These are phyloP conservation scores for Magnusiomyces fungicola DNA, from an alignment of 1,139 yeast species.

Conservation along the genomic window DNA sequence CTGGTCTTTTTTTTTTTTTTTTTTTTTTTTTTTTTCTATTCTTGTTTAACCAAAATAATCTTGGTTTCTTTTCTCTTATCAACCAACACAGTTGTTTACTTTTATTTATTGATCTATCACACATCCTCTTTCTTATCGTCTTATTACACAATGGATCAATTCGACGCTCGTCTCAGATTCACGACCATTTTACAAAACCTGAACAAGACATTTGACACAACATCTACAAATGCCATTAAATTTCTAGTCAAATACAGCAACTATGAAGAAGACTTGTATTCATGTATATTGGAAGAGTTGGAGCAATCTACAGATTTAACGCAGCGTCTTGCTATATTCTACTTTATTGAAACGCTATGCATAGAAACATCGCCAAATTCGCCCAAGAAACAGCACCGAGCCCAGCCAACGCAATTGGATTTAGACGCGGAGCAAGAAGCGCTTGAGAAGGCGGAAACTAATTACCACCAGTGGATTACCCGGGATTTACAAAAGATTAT, in stretches of 20 bases:
- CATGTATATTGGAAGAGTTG: conserved; percentile 64
- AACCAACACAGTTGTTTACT: too few relatives aligned
- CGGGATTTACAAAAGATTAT: conserved; percentile 46
- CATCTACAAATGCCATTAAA: conserved; percentile 48
- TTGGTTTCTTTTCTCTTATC: too few relatives aligned
- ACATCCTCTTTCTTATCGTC: not conserved
- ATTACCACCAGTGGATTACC: conserved; percentile 30
- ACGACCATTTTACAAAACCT: conserved; percentile 51
- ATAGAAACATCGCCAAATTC: conserved; percentile 12
- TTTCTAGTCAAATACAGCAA: conserved; percentile 54
- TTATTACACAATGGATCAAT: conserved; percentile 53
- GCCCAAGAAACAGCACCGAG: not conserved
- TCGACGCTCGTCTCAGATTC: conserved; percentile 68
- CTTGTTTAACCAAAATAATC: too few relatives aligned
- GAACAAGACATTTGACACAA: conserved; percentile 51
- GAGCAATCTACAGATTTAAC: conserved; percentile 22
- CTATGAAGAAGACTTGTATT: conserved; percentile 63
- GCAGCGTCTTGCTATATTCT: conserved; percentile 6
- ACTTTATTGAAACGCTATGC: conserved; percentile 9
- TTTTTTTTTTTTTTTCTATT: too few relatives aligned
- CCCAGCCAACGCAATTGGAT: conserved; percentile 27
- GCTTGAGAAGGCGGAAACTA: not conserved
- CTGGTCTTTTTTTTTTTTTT: too few relatives aligned
- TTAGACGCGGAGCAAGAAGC: conserved; percentile 2
- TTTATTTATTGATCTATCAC: not conserved